A percentile compares a stretch with the other conserved stretches of the same genome.
phyloP scores from a whole-genome alignment of 2,329 filamentous ascomycete species.

The Colletotrichum sp. region DNA sequence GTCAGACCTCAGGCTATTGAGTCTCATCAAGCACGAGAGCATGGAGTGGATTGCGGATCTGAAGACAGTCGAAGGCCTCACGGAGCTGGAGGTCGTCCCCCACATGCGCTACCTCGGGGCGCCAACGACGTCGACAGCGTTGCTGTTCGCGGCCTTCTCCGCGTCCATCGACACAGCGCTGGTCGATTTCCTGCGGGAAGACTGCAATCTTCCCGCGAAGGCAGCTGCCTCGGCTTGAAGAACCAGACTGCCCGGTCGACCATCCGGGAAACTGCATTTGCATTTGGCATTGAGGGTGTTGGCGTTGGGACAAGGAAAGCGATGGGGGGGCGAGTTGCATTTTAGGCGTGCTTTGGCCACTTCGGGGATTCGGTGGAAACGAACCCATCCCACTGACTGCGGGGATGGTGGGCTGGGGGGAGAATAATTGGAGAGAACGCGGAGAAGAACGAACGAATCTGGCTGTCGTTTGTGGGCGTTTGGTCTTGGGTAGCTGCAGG shows the following conservation, averaged over 20 bases:
- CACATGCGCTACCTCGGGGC: constrained; percentile 59
- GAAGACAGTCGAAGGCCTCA: constrained; percentile 51
- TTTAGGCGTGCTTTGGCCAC: not conserved
- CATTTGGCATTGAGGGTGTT: not conserved
- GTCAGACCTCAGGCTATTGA: constrained; percentile 52
- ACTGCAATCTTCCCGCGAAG: constrained; percentile 20
- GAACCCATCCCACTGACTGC: not conserved
- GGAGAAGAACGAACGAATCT: not conserved
- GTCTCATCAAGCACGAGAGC: constrained; percentile 49
- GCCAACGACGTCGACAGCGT: constrained; percentile 58
- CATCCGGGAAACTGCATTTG: not conserved
- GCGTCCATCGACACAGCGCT: constrained; percentile 63
- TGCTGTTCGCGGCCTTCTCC: constrained; percentile 65
- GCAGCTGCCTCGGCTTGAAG: not conserved
- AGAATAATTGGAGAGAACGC: not conserved
- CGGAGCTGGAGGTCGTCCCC: constrained; percentile 55
- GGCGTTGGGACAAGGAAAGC: not conserved
- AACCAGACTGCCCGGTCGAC: not conserved
- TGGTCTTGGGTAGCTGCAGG: not conserved
- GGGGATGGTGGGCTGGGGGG: not conserved
- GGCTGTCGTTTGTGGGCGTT: constrained; percentile 1
- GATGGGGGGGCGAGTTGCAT: not conserved
- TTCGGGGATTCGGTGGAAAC: constrained; percentile 6
- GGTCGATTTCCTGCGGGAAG: constrained; percentile 51
- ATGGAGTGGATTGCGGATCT: constrained; percentile 65